Evolutionary conservation across 1,284 basidiomycete genomes (phyloP).

Genomic region (Ganoderma leucocontextum): DNA sequence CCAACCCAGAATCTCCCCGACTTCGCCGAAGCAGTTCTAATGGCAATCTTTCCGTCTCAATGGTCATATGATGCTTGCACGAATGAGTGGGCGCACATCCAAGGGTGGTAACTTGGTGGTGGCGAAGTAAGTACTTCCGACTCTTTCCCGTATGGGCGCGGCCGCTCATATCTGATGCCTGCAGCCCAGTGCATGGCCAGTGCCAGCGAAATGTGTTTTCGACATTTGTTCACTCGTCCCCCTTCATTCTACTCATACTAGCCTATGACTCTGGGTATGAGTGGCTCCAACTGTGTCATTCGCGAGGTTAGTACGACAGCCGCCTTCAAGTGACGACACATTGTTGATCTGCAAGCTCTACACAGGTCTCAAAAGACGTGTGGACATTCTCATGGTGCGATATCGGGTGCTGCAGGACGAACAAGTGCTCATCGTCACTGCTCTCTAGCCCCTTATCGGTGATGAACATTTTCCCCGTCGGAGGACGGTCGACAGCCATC

Average conservation of each 20-base stretch:
- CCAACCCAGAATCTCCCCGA: no score
- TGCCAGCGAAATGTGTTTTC: not conserved
- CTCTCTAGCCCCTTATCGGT: slow-evolving; percentile 68
- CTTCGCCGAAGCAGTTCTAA: no score
- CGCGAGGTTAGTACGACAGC: not conserved
- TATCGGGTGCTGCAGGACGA: not conserved
- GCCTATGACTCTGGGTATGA: not conserved
- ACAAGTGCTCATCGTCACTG: not conserved
- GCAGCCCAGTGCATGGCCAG: not conserved
- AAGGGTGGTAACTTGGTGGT: not conserved
- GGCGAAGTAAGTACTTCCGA: not conserved
- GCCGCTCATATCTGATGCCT: not conserved
- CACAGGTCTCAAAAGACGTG: slow-evolving; percentile 64
- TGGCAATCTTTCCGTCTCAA: no score
- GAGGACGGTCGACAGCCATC: slow-evolving; percentile 87
- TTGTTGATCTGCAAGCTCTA: not conserved
- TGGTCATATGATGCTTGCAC: no score
- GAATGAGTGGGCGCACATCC: no score
- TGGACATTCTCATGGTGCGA: slow-evolving; percentile 76
- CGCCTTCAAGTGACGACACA: not conserved
- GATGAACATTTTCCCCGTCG: slow-evolving; percentile 75
- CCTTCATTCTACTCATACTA: not conserved
- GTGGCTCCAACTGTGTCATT: not conserved
- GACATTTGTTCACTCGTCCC: not conserved
- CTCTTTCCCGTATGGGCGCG: not conserved